These are phyloP conservation scores for Wickerhamomyces hampshirensis DNA, from an alignment of 805 yeast species.

Conservation along the genomic window DNA sequence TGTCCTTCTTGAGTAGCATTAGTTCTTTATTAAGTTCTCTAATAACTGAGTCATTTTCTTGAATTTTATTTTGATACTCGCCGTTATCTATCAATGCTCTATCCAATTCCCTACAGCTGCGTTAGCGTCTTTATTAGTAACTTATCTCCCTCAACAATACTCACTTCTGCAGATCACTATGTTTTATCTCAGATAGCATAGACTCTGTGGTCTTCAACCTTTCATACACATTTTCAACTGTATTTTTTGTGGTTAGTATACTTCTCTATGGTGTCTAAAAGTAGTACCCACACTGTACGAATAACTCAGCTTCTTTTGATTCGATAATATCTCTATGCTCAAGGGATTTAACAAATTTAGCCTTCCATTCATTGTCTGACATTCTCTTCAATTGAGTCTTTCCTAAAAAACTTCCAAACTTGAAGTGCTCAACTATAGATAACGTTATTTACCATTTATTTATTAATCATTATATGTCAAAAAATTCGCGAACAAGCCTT, in stretches of 20 bases:
- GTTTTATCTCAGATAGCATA: neutral
- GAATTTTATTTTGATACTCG: constrained; percentile 19
- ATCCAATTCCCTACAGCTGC: constrained; percentile 4
- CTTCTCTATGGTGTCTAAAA: neutral
- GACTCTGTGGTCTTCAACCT: constrained; percentile 16
- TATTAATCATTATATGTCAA: neutral
- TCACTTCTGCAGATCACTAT: too few species aligned
- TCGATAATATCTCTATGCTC: too few species aligned
- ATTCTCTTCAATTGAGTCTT: constrained; percentile 4
- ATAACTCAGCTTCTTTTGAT: too few species aligned
- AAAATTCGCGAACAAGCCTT: neutral
- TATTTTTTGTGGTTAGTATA: neutral
- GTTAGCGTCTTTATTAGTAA: constrained; percentile 4
- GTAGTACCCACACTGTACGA: constrained; percentile 9
- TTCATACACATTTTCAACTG: constrained; percentile 14
- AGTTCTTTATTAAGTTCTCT: too few species aligned
- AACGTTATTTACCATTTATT: neutral
- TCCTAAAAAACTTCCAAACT: constrained; percentile 8
- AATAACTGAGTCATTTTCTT: constrained; percentile 19
- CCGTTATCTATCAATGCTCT: neutral
- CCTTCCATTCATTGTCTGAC: constrained; percentile 14
- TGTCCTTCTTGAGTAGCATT: too few species aligned
- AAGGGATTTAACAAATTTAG: constrained; percentile 3
- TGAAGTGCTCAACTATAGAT: neutral
- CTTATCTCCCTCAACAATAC: constrained; percentile 4